Conservation (phyloP, 1,284 basidiomycete genomes). For the Papiliotrema fonsecae region DNA sequence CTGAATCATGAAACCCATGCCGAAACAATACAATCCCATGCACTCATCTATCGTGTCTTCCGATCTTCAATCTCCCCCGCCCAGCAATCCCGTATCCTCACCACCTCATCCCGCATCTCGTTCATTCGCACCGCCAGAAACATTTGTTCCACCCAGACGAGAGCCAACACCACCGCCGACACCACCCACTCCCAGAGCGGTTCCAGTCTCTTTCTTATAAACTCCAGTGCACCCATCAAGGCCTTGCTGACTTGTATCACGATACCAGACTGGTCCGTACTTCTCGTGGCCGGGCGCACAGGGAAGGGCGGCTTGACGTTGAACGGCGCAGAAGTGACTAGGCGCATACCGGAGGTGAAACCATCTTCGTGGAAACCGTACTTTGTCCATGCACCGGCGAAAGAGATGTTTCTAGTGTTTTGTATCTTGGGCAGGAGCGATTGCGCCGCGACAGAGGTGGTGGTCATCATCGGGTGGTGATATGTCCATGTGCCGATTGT, state of each 20-base stretch:
- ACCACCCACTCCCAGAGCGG: slow-evolving; percentile 17
- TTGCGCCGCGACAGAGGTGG: slow-evolving; percentile 34
- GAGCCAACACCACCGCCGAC: slow-evolving; percentile 18
- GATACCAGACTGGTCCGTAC: slow-evolving; percentile 4
- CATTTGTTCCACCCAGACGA: slow-evolving; percentile 22
- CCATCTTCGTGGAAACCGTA: slow-evolving; percentile 80
- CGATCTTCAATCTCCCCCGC: not conserved
- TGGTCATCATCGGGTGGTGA: slow-evolving; percentile 63
- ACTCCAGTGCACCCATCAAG: slow-evolving; percentile 17
- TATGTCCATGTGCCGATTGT: slow-evolving; percentile 59
- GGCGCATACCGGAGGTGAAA: slow-evolving; percentile 55
- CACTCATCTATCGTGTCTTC: not conserved
- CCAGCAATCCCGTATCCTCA: slow-evolving; percentile 11
- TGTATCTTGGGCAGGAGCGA: slow-evolving; percentile 53
- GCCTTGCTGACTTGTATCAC: slow-evolving; percentile 6
- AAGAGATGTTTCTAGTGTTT: slow-evolving; percentile 61
- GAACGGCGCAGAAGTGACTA: slow-evolving; percentile 36
- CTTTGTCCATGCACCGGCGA: slow-evolving; percentile 71
- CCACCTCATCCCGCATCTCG: slow-evolving; percentile 12
- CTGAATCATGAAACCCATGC: no score
- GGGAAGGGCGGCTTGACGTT: slow-evolving; percentile 46
- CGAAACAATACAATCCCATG: no score
- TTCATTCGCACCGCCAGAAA: slow-evolving; percentile 5
- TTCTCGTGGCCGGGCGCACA: slow-evolving; percentile 33
- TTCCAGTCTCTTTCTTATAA: slow-evolving; percentile 6